phyloP scores from a whole-genome alignment of 371 early-diverging fungal species.

The Coemansia sp. region DNA sequence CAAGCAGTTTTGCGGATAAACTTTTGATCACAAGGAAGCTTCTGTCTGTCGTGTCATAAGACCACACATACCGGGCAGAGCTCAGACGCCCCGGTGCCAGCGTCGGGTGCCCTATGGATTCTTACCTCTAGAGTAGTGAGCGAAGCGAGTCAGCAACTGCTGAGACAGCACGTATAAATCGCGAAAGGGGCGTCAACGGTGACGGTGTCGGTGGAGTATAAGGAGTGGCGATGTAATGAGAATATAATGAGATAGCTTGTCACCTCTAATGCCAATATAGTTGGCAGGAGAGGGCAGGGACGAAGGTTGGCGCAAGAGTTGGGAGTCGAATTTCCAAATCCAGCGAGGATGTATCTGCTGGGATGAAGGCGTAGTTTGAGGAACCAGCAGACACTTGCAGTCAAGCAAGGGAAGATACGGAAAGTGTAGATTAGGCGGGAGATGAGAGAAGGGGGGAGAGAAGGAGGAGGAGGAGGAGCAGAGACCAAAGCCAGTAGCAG shows the following conservation, averaged over 20 bases:
- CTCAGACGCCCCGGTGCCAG: neutral
- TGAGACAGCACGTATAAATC: neutral
- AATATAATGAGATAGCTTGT: too few relatives aligned
- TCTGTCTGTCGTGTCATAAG: neutral
- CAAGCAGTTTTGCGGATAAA: neutral
- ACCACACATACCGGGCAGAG: neutral
- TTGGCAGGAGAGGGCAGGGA: too few relatives aligned
- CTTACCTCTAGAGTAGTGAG: neutral
- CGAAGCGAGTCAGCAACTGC: neutral
- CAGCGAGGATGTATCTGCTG: neutral
- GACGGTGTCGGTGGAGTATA: neutral
- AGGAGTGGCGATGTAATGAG: neutral
- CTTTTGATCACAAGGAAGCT: neutral
- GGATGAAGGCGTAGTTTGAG: neutral
- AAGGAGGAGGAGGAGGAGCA: neutral
- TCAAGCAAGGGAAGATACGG: neutral
- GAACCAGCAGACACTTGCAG: neutral
- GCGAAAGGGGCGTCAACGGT: neutral
- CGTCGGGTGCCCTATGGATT: neutral
- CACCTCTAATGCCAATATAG: too few relatives aligned
- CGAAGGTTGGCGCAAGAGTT: too few relatives aligned
- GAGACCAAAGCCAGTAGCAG: neutral
- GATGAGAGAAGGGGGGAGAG: neutral
- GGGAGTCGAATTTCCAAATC: too few relatives aligned
- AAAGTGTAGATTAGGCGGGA: conserved; percentile 1